Conservation (phyloP, 768 basidiomycete genomes). For the Serendipita sp. region DNA sequence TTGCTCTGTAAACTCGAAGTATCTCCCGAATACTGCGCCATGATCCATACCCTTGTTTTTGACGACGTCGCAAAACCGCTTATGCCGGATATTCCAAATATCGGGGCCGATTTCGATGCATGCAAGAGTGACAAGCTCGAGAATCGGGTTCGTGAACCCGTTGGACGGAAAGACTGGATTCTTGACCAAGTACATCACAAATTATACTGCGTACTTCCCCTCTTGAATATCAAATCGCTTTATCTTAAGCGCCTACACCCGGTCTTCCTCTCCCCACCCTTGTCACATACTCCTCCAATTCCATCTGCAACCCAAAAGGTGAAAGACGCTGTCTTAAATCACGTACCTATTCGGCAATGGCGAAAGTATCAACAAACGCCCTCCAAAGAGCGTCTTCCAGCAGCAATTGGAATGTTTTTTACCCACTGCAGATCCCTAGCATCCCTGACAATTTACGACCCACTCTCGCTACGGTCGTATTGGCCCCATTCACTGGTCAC, state of each 20-base stretch:
- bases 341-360: slow-evolving; percentile 1
- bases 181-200: slow-evolving; percentile 2
- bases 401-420: slow-evolving; percentile 1
- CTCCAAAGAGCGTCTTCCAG: neutral
- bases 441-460: neutral
- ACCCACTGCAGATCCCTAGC: neutral
- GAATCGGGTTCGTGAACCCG: neutral
- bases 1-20: neutral
- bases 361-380: neutral
- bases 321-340: neutral
- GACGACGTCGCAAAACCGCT: neutral
- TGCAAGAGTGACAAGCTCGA: neutral
- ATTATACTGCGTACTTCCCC: neutral
- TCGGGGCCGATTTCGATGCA: neutral
- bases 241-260: neutral
- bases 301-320: neutral
- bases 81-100: neutral
- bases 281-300: neutral
- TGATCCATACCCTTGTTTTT: neutral
- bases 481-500: neutral
- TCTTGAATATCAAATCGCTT: neutral
- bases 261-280: slow-evolving; percentile 1
- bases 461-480: neutral
- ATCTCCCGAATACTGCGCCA: neutral
- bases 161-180: neutral